These are phyloP conservation scores for Pseudopyricularia javanii DNA, from an alignment of 2,329 filamentous ascomycete species.

Conservation along the genomic window DNA sequence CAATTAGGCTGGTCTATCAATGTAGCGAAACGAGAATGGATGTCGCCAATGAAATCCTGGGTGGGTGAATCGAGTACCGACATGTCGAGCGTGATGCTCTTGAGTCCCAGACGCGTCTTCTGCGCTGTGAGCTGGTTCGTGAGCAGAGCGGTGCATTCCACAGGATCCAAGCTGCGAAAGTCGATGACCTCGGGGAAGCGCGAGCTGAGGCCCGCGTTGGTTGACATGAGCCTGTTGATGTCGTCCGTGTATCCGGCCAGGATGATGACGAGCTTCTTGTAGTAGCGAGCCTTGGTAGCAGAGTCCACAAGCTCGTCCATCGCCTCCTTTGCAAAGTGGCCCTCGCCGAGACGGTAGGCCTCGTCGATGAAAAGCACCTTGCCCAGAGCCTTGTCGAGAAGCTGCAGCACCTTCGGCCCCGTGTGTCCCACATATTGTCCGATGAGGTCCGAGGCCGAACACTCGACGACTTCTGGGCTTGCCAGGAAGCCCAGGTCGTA, in stretches of 20 bases:
- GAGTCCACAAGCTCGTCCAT: constrained; percentile 40
- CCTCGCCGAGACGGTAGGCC: constrained; percentile 51
- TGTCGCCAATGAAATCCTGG: constrained; percentile 11
- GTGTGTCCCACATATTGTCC: constrained; percentile 60
- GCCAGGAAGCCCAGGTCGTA: constrained; percentile 62
- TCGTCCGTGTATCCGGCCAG: constrained; percentile 57
- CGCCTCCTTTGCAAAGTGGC: constrained; percentile 43
- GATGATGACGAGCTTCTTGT: constrained; percentile 50
- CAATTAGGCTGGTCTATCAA: constrained; percentile 36
- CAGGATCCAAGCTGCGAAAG: constrained; percentile 33
- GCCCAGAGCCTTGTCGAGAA: constrained; percentile 50
- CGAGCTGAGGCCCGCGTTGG: constrained; percentile 51
- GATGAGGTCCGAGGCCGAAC: constrained; percentile 56
- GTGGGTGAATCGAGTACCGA: constrained; percentile 12
- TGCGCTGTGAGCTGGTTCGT: constrained; percentile 14
- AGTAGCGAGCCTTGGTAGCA: constrained; percentile 42
- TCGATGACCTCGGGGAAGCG: constrained; percentile 51
- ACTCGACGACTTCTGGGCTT: constrained; percentile 47
- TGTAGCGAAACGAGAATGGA: constrained; percentile 17
- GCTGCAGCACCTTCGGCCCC: constrained; percentile 48
- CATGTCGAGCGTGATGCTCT: constrained; percentile 13
- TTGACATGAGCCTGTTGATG: constrained; percentile 48
- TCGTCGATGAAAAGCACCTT: constrained; percentile 62
- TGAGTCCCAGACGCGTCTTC: background rate
- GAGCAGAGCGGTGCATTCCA: constrained; percentile 32